phyloP scores from a whole-genome alignment of 192 early-diverging fungal genomes.

The Gonapodya sp. region DNA sequence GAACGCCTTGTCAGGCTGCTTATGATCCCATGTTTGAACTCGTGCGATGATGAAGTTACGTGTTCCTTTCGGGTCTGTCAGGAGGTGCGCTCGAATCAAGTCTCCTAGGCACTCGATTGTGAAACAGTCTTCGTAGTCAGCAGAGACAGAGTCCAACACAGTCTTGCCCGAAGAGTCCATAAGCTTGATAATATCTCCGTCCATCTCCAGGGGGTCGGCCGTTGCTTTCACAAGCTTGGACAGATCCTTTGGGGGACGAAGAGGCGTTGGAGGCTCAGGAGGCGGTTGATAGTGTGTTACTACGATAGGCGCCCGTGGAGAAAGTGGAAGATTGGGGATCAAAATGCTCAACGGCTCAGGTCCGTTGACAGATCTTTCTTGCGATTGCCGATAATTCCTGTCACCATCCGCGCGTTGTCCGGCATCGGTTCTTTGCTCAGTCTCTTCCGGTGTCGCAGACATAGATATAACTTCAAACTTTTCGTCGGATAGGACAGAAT shows the following conservation, averaged over 20 bases:
- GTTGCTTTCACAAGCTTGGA: not conserved
- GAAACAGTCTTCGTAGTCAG: slow-evolving; percentile 55
- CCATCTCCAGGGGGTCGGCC: not conserved
- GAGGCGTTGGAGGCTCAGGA: not conserved
- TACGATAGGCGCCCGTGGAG: not conserved
- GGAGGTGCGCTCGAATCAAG: slow-evolving; percentile 27
- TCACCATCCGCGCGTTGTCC: no score
- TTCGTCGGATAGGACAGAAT: no score
- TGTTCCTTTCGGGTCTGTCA: slow-evolving; percentile 10
- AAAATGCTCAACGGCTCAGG: not conserved
- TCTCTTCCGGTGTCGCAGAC: no score
- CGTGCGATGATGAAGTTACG: slow-evolving; percentile 45
- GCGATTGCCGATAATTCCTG: no score
- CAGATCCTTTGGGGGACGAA: not conserved
- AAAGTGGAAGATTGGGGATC: not conserved
- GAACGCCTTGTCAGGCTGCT: slow-evolving; percentile 44
- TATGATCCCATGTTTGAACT: slow-evolving; percentile 53
- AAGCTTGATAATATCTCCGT: slow-evolving; percentile 34
- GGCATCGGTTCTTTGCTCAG: no score
- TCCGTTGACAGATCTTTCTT: no score
- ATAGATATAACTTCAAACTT: no score
- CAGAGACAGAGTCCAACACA: slow-evolving; percentile 41
- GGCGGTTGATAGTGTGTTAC: not conserved
- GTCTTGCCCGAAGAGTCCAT: slow-evolving; percentile 36
- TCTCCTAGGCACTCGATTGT: slow-evolving; percentile 47